Evolutionary conservation across 768 basidiomycete genomes (phyloP).

Genomic region (Suillus weaverae): DNA sequence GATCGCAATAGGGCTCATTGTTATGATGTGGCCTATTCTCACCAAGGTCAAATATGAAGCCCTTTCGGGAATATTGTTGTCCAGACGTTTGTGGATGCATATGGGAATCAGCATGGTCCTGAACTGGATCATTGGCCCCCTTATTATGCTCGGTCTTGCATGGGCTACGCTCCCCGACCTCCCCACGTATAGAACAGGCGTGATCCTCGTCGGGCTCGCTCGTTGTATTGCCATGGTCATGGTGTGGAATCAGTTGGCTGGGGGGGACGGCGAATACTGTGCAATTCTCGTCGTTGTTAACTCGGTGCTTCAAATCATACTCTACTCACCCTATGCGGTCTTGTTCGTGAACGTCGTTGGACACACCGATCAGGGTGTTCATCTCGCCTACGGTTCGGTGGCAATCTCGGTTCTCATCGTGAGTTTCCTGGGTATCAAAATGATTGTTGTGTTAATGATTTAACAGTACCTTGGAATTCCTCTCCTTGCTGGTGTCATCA

Average conservation of each 20-base stretch:
- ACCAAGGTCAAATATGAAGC: constrained; percentile 77
- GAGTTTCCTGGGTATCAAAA: constrained; percentile 29
- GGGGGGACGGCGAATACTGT: constrained; percentile 70
- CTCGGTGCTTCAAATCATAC: constrained; percentile 72
- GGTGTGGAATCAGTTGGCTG: constrained; percentile 78
- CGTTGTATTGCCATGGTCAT: constrained; percentile 62
- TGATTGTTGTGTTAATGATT: constrained; percentile 5
- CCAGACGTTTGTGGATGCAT: constrained; percentile 61
- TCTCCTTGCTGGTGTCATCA: constrained; percentile 67
- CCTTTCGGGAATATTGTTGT: constrained; percentile 56
- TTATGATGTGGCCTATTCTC: constrained; percentile 89
- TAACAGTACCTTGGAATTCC: constrained; percentile 81
- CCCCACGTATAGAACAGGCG: constrained; percentile 71
- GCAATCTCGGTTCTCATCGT: constrained; percentile 73
- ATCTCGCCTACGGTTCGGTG: constrained; percentile 56
- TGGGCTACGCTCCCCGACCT: constrained; percentile 86
- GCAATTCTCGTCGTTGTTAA: constrained; percentile 82
- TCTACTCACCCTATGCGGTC: constrained; percentile 67
- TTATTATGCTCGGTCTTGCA: constrained; percentile 82
- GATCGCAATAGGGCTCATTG: constrained; percentile 75
- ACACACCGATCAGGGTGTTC: constrained; percentile 36
- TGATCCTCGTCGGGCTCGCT: constrained; percentile 71
- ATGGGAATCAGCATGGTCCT: constrained; percentile 64
- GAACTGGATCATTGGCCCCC: constrained; percentile 81
- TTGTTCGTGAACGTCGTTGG: constrained; percentile 76